Base-by-base conservation (phyloP, 2,329 filamentous ascomycete genomes). In the Penicillium freii region DNA sequence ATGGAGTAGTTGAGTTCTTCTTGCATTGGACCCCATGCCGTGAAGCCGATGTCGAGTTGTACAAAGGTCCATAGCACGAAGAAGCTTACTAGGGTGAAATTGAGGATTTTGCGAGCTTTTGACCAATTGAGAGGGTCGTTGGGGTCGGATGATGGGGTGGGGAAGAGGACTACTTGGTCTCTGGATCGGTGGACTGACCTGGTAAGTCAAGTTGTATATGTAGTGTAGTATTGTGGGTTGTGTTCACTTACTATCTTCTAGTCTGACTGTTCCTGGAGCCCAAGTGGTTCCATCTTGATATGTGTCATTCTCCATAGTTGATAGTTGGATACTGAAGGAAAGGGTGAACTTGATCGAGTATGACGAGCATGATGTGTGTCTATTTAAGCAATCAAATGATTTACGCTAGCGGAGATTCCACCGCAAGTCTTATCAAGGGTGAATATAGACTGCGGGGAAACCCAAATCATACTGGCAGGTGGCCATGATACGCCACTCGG, bases 21-120 rank as follows among this genome's bases (percentile, higher is more conserved):
- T 31, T 75, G 68, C 68, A 80, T 71, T 1, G 72, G 71, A 0
- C 71, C 75, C 78, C 79, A 81, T 27, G 72, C 74, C 4, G 73
- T 71, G 9, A 71, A 68, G 23, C 75, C 77, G 25, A 76, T 75
- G 7, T 78, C 74, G 34, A 79, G 36, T 17, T 64, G 61, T 2
- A 70, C 67, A 33, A 69, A 69, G 5, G 66, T 69, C 56, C 65
- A 67, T 13, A 69, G 54, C 3, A 68, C 66, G 39, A 62, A 70
- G 39, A 67, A 63, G 53, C 67, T 67, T n/a, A 62, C 62, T 2
- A 70, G 47, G 0, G 61, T 61, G 27, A 68, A 68, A 25, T 71
- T 69, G 31, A 71, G 60, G 2, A 54, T 38, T 42, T 71, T 68
- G 27, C 67, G 65, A 25, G 61, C 21, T 0, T 51, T 60, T 0